phyloP scores from a whole-genome alignment of 805 yeast genomes.

The Huiozyma naganishii region DNA sequence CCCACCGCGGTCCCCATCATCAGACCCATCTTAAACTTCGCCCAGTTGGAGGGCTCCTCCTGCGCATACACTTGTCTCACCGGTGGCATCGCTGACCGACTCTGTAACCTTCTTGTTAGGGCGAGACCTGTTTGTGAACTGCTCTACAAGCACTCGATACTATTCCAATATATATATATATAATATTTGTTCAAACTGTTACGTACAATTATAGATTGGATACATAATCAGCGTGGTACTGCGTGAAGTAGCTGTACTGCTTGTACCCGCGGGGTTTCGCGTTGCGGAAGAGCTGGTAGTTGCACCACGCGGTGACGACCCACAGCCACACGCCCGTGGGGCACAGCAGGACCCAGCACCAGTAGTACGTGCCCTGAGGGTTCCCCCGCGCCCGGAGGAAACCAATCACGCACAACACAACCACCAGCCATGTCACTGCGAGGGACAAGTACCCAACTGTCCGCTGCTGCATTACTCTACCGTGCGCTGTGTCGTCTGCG shows the following conservation, averaged over 20 bases:
- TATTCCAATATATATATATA: too few relatives aligned
- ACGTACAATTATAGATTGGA: background rate
- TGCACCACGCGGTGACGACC: slow-evolving; percentile 27
- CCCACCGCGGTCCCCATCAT: slow-evolving; percentile 85
- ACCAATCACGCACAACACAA: slow-evolving; percentile 5
- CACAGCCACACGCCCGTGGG: slow-evolving; percentile 26
- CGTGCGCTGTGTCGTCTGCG: too few relatives aligned
- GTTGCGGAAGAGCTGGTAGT: slow-evolving; percentile 23
- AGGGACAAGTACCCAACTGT: slow-evolving; percentile 10
- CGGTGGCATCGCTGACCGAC: slow-evolving; percentile 40
- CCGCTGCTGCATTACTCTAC: slow-evolving; percentile 10
- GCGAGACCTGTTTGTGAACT: too few relatives aligned
- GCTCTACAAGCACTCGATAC: too few relatives aligned
- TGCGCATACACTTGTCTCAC: slow-evolving; percentile 53
- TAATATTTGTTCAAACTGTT: background rate
- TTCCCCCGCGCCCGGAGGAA: slow-evolving; percentile 9
- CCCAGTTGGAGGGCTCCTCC: slow-evolving; percentile 77
- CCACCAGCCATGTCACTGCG: slow-evolving; percentile 12
- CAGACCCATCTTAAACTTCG: slow-evolving; percentile 96
- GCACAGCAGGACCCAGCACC: slow-evolving; percentile 20
- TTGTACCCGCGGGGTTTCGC: slow-evolving; percentile 10
- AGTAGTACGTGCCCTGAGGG: slow-evolving; percentile 14
- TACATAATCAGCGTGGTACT: too few relatives aligned
- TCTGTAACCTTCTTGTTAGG: background rate
- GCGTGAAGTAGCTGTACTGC: too few relatives aligned